Evolutionary conservation across 2,329 filamentous ascomycete species (phyloP).

Genomic region (Fusarium devonianum): DNA sequence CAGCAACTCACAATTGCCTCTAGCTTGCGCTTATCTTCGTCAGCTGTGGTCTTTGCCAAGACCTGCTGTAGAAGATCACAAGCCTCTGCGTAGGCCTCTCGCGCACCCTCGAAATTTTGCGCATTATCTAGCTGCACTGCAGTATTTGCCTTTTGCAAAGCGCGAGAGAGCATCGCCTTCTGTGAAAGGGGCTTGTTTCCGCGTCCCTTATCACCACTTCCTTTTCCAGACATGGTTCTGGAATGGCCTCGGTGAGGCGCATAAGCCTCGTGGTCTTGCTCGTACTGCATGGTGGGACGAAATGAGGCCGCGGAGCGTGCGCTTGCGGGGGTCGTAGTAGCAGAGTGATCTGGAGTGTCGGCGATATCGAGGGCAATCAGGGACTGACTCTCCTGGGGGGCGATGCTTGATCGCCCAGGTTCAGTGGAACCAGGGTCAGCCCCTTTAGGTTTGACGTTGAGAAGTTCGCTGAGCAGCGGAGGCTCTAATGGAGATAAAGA

Average conservation of each 20-base stretch:
- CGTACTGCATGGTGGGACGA: constrained; percentile 42
- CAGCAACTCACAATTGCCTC: constrained; percentile 78
- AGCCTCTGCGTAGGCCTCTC: constrained; percentile 89
- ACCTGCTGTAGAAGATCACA: constrained; percentile 89
- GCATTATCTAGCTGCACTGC: constrained; percentile 96
- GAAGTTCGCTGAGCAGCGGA: constrained; percentile 31
- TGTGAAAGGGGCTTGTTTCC: constrained; percentile 69
- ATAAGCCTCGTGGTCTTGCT: constrained; percentile 42
- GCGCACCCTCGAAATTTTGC: constrained; percentile 89
- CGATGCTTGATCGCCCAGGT: constrained; percentile 34
- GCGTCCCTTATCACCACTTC: constrained; percentile 45
- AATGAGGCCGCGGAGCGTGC: constrained; percentile 16
- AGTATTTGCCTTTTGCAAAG: constrained; percentile 92
- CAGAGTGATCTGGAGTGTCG: constrained; percentile 25
- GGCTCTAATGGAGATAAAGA: constrained; percentile 38
- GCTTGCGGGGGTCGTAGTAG: constrained; percentile 27
- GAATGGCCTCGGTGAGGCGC: constrained; percentile 43
- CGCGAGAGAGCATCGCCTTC: constrained; percentile 96
- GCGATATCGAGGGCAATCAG: constrained; percentile 25
- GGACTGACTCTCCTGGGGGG: constrained; percentile 42
- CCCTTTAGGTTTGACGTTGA: constrained; percentile 34
- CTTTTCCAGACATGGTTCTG: constrained; percentile 44
- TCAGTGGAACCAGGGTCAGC: constrained; percentile 40
- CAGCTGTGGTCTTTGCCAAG: constrained; percentile 80
- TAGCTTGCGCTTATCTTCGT: constrained; percentile 88